Evolutionary conservation across 345 rosid species (phyloP).

Genomic region (Triadica sebifera): DNA sequence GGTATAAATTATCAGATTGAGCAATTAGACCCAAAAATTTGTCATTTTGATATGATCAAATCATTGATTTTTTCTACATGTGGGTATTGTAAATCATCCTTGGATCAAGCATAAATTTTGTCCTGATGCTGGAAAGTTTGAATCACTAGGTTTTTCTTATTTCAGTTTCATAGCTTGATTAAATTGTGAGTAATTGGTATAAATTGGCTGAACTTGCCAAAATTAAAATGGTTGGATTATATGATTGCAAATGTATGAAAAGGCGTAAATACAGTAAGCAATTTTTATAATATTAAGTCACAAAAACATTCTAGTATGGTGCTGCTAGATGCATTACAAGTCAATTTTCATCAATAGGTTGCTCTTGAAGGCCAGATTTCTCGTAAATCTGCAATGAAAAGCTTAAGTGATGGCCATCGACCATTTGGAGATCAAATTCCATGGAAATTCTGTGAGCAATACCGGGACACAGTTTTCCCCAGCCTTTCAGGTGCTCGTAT

Average conservation of each 20-base stretch:
- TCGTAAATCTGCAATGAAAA: conserved; percentile 66
- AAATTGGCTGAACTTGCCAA: neutral
- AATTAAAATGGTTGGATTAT: neutral
- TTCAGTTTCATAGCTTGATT: neutral
- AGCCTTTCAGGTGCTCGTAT: conserved; percentile 94
- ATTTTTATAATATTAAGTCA: neutral
- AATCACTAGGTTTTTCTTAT: neutral
- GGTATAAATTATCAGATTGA: no score
- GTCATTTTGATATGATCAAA: no score
- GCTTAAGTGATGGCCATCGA: conserved; percentile 74
- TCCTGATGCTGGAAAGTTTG: no score
- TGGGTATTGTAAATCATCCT: no score
- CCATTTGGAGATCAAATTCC: conserved; percentile 98
- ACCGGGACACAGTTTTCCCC: conserved; percentile 76
- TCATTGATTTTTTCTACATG: no score
- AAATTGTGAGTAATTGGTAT: no score
- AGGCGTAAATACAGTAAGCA: neutral
- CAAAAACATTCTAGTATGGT: neutral
- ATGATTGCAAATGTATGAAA: neutral
- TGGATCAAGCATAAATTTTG: no score
- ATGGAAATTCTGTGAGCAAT: conserved; percentile 95
- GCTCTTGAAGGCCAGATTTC: conserved; percentile 94
- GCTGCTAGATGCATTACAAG: neutral
- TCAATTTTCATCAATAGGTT: conserved; percentile 41
- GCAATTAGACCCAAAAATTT: no score